Evolutionary conservation across 495 filamentous ascomycete species (phyloP), one percentile per base, ranked within the genome.

Genomic region (Viridothelium virens): DNA sequence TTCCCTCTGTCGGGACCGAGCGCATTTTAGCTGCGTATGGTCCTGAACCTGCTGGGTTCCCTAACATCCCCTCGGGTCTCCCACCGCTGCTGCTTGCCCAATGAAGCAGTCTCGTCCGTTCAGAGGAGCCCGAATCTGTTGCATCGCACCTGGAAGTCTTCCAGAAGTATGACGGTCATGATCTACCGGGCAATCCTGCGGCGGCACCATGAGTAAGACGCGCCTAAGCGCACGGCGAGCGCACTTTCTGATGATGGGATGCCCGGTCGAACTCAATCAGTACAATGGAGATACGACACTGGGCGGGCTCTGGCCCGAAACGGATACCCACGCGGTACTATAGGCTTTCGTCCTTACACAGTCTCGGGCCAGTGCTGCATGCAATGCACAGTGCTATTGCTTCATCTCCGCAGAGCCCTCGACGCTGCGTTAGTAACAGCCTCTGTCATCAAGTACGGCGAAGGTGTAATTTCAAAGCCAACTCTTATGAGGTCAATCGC

Each of bases 351-450:
- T 18, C 53, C 31, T 59, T 36, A 34, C 53, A 59, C 53, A 36
- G 53, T 33, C 25, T 59, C 31, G 53, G 53, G 31, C 53, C 31
- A 59, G 53, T 59, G 53, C 53, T 59, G 25, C 5, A 59, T 36
- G 53, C 53, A 59, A 59, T 59, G 53, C 53, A 59, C 25, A 59
- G 53, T 33, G 53, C 53, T 59, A 59, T 59, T 36, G 53, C 53
- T 31, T 59, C 53, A 59, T 59, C 53, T 59, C 53, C 53, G 53
- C 53, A 34, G 14, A 5, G 11, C 11, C 11, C 3, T 59, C 11
- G 53, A 36, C 7, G 18, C 5, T 7, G 11, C n/a, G 10, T 53
- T 59, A 59, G 53, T 59, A 33, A 59, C 0, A 59, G 53, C 53
- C 53, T 59, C 53, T 10, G 53, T 59, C n/a, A 59, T 59, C 53